Evolutionary conservation across 1,284 basidiomycete genomes (phyloP), one percentile per base, ranked within the genome.

Genomic region (Trichosporon sp.): DNA sequence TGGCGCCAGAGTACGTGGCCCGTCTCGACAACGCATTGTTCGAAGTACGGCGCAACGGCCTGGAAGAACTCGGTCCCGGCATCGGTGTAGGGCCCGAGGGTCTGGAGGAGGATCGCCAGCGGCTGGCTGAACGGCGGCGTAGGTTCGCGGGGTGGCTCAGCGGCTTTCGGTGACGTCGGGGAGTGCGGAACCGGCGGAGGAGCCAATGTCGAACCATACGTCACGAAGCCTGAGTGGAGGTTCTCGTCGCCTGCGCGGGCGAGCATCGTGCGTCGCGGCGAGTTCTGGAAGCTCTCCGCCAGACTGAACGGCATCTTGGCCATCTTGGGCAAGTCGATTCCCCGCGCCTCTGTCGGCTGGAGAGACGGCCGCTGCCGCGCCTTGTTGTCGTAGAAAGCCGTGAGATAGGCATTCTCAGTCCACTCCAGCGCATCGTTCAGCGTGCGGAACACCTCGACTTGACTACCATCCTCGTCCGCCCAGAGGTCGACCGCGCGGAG

Each of bases 361-460:
- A 37, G 40, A 29, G 71, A 67, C n/a, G 63, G 63, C 34, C 73
- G 67, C 19, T 62, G 37, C 14, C 49, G 33, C 34, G 64, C 66
- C 58, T 74, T 75, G 65, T 73, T 76, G 57, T 78, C 76, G 64
- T 80, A 81, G 66, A 79, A 81, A 23, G 79, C 79, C 6, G 79
- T 79, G 14, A 95, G 75, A 79, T 94, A 93, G 0, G 86, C 87
- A 78, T 93, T 92, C 80, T 94, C 92, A 0, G 89, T 94, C 92
- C 92, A 97, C 80, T 98, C 95, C 81, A 98, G 86, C 0, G 94
- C 95, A 75, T 97, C 92, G 74, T 91, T 94, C 69, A 95, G 84
- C 7, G 85, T 88, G 61, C 83, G 84, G 75, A 97, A 96, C 14
- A 95, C 81, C 79, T 96, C 92, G 3, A 95, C 91, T 32, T 77